Evolutionary conservation across 257 asterid species (phyloP).

Genomic region (Orobanche coerulescens): DNA sequence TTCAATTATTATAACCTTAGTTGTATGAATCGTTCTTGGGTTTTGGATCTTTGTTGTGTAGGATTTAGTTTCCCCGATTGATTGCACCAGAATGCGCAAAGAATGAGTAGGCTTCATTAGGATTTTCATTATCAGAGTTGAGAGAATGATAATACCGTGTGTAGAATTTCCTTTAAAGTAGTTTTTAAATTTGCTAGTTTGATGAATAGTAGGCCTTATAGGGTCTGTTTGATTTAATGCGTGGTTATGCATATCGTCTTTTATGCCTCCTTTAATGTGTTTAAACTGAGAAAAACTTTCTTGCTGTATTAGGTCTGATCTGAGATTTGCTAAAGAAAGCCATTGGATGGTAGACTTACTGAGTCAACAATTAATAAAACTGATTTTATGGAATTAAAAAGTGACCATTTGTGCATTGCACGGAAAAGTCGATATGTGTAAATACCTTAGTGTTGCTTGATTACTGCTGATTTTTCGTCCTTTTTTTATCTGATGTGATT

Average conservation of each 20-base stretch:
- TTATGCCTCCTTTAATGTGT: not conserved
- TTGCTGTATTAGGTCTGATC: not conserved
- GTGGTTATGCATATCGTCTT: not conserved
- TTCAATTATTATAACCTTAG: not conserved
- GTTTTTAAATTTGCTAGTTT: conserved; percentile 1
- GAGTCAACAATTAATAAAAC: not conserved
- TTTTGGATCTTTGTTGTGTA: not conserved
- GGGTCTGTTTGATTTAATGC: not conserved
- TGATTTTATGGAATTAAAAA: not conserved
- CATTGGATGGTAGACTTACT: not conserved
- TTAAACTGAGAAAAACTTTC: not conserved
- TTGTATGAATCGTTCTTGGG: not conserved
- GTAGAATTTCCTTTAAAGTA: not conserved
- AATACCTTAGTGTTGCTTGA: not conserved
- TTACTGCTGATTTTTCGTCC: conserved; percentile 1
- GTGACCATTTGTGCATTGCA: not conserved
- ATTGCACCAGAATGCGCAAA: not conserved
- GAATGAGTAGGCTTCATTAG: not conserved
- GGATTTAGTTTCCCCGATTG: not conserved
- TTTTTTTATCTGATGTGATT: conserved; percentile 8
- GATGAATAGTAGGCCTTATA: not conserved
- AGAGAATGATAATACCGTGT: not conserved
- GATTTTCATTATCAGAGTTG: not conserved
- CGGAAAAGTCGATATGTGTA: not conserved
- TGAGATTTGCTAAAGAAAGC: not conserved